Conservation (phyloP, 1,139 yeast species). For the Scheffersomyces segobiensis region DNA sequence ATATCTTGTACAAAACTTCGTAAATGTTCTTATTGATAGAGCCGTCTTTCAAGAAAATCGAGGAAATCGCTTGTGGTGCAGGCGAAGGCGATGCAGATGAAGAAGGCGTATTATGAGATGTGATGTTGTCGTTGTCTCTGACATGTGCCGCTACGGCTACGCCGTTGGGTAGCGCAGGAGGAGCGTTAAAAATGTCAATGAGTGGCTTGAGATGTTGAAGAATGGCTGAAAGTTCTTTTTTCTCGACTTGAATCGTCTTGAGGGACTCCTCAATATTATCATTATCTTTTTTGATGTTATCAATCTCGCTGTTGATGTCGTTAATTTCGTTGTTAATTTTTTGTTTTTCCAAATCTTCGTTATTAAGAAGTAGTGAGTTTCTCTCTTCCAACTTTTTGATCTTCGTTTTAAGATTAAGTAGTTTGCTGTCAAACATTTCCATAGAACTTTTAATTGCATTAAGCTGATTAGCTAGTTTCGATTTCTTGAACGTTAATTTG, state of each 20-base stretch:
- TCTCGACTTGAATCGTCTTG: constrained; percentile 24
- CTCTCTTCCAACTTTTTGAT: constrained; percentile 27
- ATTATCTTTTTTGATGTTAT: constrained; percentile 18
- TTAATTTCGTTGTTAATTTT: constrained; percentile 18
- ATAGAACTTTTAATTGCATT: constrained; percentile 22
- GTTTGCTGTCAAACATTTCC: constrained; percentile 18
- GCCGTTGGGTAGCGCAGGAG: not conserved
- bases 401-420: constrained; percentile 23
- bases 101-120: not conserved
- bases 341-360: constrained; percentile 23
- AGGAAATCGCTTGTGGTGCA: constrained; percentile 1
- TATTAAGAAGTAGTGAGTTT: constrained; percentile 19
- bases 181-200: constrained; percentile 24
- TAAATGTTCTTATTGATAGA: constrained; percentile 27
- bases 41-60: constrained; percentile 35
- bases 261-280: constrained; percentile 26
- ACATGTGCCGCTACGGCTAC: not conserved
- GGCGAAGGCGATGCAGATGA: not conserved
- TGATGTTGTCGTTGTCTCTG: not conserved
- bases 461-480: constrained; percentile 32
- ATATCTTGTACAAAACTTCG: constrained; percentile 28
- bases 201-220: constrained; percentile 27
- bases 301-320: constrained; percentile 11
- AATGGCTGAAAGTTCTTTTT: constrained; percentile 21
- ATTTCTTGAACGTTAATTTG: constrained; percentile 28